Base-by-base conservation (phyloP, 352 stramenopile genomes). In the Globisporangium carolinianum region DNA sequence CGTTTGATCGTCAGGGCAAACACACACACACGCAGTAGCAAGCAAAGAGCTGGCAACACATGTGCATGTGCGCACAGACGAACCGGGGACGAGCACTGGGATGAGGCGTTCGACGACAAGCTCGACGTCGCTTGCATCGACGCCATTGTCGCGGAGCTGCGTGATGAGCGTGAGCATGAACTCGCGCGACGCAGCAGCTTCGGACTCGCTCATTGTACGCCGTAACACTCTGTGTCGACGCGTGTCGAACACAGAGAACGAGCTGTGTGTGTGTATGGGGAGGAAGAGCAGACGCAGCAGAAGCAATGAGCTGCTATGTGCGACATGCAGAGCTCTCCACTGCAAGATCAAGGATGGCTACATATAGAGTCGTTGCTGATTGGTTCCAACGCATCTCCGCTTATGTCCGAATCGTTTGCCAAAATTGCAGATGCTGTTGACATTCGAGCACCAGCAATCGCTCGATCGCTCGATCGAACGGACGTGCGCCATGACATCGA, bases 101-200 rank as follows among this genome's bases (percentile, higher is more conserved):
- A 89, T 55, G 43, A 89, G 56, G 51, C 82, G 68, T 51, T 87
- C 73, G 51, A 83, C 45, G 37, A 87, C 61, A 47, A 75, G 75
- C 58, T 83, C 71, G 17, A 82, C 42, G 5, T 86, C 73, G 7
- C 72, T 68, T 42, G 57, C 47, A 7, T 70, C 72, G 6, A 60
- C 59, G 18, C 56, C 53, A 37, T 66, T 56, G 6, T 45, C 32
- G 53, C 56, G 53, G 55, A 86, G 36, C 47, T 66, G 65, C n/a
- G 63, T 58, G 4, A 83, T 18, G 10, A 89, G 55, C 41, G 56
- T 55, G 45, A 73, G 54, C 5, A 86, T 38, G 56, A 88, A 86
- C 36, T 62, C 71, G 4, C 56, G 67, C 39, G 73, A 73, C 5
- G 68, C 66, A 1, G 63, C 62, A 5, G 76, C 66, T 52, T 84